phyloP scores from a whole-genome alignment of 1,139 yeast genomes.

The Suhomyces kunorum region DNA sequence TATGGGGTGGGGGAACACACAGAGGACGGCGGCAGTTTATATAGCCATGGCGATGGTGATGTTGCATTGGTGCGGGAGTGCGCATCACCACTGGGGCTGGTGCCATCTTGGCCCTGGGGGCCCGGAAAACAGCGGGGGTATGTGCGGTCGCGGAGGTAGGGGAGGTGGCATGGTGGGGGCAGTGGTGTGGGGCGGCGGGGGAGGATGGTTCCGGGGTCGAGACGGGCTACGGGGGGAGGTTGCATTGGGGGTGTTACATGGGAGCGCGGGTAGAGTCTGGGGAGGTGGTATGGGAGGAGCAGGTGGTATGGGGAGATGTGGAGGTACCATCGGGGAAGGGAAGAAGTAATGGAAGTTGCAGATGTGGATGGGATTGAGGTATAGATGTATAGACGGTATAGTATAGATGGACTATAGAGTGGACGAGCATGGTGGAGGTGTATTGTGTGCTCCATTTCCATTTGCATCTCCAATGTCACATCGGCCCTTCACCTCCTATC shows the following conservation, averaged over 20 bases:
- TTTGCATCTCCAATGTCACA: too few species aligned
- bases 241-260: background rate
- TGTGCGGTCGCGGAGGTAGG: background rate
- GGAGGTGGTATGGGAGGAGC: background rate
- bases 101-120: too few species aligned
- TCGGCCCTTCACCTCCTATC: too few species aligned
- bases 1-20: background rate
- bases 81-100: background rate
- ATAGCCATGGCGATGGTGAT: conserved; percentile 9
- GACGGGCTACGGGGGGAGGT: background rate
- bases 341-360: too few species aligned
- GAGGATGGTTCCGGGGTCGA: too few species aligned
- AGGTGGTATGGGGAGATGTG: background rate
- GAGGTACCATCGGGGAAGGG: background rate
- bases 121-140: background rate
- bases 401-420: too few species aligned
- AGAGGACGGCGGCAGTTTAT: conserved; percentile 4
- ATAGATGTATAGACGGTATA: too few species aligned
- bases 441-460: too few species aligned
- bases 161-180: background rate
- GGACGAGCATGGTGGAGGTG: too few species aligned
- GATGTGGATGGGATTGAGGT: background rate
- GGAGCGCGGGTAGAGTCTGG: background rate
- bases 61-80: conserved; percentile 10
- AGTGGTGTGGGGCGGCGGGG: background rate